Conservation (phyloP, 2,329 filamentous ascomycete genomes). For the Trichophaea hybrida region DNA sequence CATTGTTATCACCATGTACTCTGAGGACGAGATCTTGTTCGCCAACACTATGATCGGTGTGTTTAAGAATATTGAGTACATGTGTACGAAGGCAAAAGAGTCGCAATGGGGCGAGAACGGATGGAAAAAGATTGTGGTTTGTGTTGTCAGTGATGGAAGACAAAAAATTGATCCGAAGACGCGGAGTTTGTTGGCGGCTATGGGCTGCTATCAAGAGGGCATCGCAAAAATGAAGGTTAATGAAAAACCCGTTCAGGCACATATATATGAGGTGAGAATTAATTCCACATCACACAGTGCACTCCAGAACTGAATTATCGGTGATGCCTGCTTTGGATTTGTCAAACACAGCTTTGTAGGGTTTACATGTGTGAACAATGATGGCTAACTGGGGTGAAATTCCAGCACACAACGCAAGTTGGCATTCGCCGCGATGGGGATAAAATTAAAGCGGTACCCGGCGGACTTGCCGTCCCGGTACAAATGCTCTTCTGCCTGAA, state of each 20-base stretch:
- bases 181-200: constrained; percentile 78
- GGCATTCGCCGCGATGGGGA: constrained; percentile 82
- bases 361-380: no score
- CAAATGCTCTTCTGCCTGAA: constrained; percentile 99
- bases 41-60: constrained; percentile 88
- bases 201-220: constrained; percentile 95
- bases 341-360: constrained; percentile 49
- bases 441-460: constrained; percentile 70
- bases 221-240: constrained; percentile 98
- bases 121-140: constrained; percentile 99
- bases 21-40: constrained; percentile 91
- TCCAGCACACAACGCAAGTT: constrained; percentile 93
- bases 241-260: constrained; percentile 87
- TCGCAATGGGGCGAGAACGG: constrained; percentile 96
- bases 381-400: constrained; percentile 33
- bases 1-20: constrained; percentile 98
- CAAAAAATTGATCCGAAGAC: constrained; percentile 95
- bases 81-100: constrained; percentile 95
- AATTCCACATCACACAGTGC: neutral
- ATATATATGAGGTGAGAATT: constrained; percentile 61
- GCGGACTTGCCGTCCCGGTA: constrained; percentile 87
- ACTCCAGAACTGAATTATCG: no score
- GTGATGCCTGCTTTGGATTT: constrained; percentile 43
- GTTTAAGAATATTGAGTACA: constrained; percentile 99
- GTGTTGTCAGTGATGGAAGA: constrained; percentile 92